Evolutionary conservation across 2,329 filamentous ascomycete genomes (phyloP), one percentile per base, ranked within the genome.

Genomic region (Scytalidium lignicola): DNA sequence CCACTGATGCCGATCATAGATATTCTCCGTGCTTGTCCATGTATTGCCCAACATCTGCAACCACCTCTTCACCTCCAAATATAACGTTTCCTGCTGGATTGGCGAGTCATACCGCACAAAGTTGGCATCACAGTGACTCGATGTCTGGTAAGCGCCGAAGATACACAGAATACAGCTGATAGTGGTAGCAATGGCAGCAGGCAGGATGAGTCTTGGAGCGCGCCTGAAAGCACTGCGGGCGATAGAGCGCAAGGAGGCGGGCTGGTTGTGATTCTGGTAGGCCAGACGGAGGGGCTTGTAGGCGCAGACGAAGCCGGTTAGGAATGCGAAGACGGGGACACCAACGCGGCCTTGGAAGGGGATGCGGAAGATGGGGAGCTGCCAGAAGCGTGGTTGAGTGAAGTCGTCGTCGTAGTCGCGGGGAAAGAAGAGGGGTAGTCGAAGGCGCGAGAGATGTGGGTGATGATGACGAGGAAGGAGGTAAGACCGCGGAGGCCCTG

Each of bases 321-420:
- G 79, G 43, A 86, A 72, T 58, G 83, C 76, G 65, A 86, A 85
- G 54, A 85, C 80, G 13, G 80, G 76, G 2, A 86, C 83, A 64
- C 82, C 83, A 42, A 81, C 78, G 15, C 83, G 75, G 19, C 83
- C 80, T 58, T 82, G 79, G 44, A 76, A 70, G 37, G 78, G 68
- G 43, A 85, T 73, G 49, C 81, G 77, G 50, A 84, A 66, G 57
- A 79, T 77, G 13, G 80, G 81, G 39, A 73, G 70, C 63, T 85
- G 80, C 51, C 82, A 71, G 23, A 80, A 55, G 44, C 72, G 70
- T 4, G 77, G 74, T 1, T 68, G 59, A 2, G 66, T 65, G 22
- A 70, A 70, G 43, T 74, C 67, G n/a, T 63, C 64, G 28, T 67
- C 66, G 48, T 70, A 67, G n/a, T 37, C 32, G 12, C 32, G 32